phyloP scores from a whole-genome alignment of 2,329 filamentous ascomycete species.

The Stemphylium vesicarium region DNA sequence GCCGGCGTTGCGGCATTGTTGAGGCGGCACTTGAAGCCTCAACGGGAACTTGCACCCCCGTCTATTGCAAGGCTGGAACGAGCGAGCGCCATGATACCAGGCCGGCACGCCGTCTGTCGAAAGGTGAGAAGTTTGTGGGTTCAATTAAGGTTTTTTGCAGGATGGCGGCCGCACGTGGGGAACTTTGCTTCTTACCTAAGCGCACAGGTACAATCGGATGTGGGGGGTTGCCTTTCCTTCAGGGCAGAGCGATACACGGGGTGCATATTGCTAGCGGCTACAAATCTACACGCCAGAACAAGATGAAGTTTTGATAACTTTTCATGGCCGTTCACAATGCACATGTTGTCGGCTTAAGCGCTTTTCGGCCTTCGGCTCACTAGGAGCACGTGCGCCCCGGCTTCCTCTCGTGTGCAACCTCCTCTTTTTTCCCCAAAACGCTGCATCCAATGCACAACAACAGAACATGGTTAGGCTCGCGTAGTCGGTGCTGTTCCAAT shows the following conservation, averaged over 20 bases:
- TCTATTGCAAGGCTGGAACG: not conserved
- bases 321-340: not conserved
- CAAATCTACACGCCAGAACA: not conserved
- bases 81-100: not conserved
- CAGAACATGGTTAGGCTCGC: not conserved
- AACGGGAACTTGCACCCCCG: constrained; percentile 4
- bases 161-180: constrained; percentile 10
- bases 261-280: not conserved
- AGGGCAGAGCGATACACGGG: constrained; percentile 1
- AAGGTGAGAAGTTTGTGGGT: constrained; percentile 11
- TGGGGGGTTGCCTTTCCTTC: constrained; percentile 2
- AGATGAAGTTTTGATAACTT: not conserved
- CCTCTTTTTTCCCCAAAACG: not conserved
- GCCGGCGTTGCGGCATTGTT: constrained; percentile 5
- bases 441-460: not conserved
- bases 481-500: not conserved
- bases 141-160: constrained; percentile 15
- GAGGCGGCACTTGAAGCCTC: constrained; percentile 1
- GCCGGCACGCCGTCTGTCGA: not conserved
- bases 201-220: constrained; percentile 7
- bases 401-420: too few relatives aligned
- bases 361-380: too few relatives aligned
- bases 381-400: too few relatives aligned
- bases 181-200: constrained; percentile 4
- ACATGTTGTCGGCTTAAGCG: not conserved